Percentiles rank a stretch among this genome's conserved stretches.
Evolutionary conservation across 768 basidiomycete species (phyloP).

Genomic region (Tulasnella sp.): DNA sequence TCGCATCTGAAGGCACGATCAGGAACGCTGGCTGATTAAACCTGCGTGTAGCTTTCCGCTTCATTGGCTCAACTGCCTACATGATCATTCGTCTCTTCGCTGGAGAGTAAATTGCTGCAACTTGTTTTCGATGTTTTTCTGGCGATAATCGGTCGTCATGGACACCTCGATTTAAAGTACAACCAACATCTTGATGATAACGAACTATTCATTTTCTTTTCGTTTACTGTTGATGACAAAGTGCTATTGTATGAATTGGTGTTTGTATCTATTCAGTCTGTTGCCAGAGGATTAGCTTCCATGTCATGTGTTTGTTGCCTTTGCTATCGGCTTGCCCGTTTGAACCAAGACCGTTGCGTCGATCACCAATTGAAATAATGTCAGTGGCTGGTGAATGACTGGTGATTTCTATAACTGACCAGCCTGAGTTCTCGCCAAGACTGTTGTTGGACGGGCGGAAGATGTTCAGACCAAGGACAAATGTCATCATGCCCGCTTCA

Average conservation of each 20-base stretch:
- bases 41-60: constrained; percentile 60
- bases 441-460: not conserved
- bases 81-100: constrained; percentile 82
- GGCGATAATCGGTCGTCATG: not conserved
- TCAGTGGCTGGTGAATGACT: not conserved
- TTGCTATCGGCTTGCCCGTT: not conserved
- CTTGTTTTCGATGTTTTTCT: not conserved
- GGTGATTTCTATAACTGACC: not conserved
- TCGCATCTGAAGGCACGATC: constrained; percentile 23
- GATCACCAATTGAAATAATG: not conserved
- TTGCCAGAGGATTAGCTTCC: not conserved
- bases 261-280: not conserved
- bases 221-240: not conserved
- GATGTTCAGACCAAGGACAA: not conserved
- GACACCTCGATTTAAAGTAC: not conserved
- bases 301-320: not conserved
- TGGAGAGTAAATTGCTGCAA: constrained; percentile 41
- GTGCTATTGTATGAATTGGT: not conserved
- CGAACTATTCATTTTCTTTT: not conserved
- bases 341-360: not conserved
- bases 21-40: not conserved
- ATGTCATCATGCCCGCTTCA: not conserved
- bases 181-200: not conserved
- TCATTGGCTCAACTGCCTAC: constrained; percentile 72
- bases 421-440: not conserved